Base-by-base conservation (phyloP, 352 stramenopile species). In the Pythium diclinum region DNA sequence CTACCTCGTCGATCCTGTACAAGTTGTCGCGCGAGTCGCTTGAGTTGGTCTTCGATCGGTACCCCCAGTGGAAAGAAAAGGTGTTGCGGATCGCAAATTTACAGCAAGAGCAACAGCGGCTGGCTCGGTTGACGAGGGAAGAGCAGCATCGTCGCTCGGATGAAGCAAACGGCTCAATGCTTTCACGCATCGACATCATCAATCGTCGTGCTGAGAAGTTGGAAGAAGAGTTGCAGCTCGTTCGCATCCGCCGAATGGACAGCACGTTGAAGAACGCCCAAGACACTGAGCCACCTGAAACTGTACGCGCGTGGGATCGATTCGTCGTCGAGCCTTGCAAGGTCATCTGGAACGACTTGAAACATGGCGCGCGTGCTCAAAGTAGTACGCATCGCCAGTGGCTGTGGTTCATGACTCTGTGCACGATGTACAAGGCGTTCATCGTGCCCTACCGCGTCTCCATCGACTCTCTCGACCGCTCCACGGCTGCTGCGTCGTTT, bases 381-480 rank as follows among this genome's bases (percentile, higher is more conserved):
- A 86, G 75, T 21, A 28, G 32, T 7, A 71, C 84, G n/a, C 71
- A 89, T 30, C 56, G 83, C 1, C 23, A 33, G 14, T 89, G 78
- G 80, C 59, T 89, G 4, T 61, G 66, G 0, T 34, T 81, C 0
- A 77, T 68, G 36, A 57, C 53, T 11, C 42, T 68, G 32, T 74
- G 62, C 36, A 77, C 70, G 8, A 52, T 87, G 34, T 87, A 76
- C 54, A 78, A 77, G 4, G 69, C 75, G 0, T 55, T 79, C 3
- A 61, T 88, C 6, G 70, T 80, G 21, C 79, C 79, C 0, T 88
- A 88, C 19, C 74, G 76, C 25, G 70, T 88, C n/a, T 40, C 69
- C 0, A 67, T 86, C 38, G 79, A 88, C 34, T 23, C 44, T 2
- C 52, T 84, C 6, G 46, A 71, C n/a, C 72, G 76, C 0, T 44